Percentiles rank a stretch among this genome's conserved stretches.
These are phyloP conservation scores for Groenewaldozyma sp. DNA, from an alignment of 1,139 yeast genomes.

Conservation along the genomic window DNA sequence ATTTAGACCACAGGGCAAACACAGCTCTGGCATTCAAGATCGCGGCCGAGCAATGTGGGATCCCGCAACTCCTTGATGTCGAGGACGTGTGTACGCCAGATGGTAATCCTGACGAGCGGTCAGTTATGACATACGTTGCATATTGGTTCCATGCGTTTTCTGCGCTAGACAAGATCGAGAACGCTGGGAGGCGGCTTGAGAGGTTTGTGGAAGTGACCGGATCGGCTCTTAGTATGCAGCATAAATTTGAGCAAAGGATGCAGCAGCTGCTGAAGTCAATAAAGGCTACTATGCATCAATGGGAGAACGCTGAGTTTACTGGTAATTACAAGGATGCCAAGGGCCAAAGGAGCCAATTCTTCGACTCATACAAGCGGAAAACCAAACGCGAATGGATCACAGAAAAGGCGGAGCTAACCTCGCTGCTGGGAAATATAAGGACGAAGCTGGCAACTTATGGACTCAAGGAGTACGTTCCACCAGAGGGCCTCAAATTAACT, in stretches of 20 bases:
- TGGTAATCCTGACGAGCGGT: conserved; percentile 51
- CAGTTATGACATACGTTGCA: conserved; percentile 55
- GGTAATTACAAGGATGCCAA: conserved; percentile 30
- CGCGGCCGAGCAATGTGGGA: conserved; percentile 39
- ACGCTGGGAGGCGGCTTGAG: conserved; percentile 35
- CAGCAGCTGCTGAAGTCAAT: conserved; percentile 24
- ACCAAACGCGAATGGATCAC: conserved; percentile 33
- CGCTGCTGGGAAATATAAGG: conserved; percentile 32
- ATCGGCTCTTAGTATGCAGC: conserved; percentile 30
- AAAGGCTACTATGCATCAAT: conserved; percentile 15
- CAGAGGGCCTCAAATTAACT: conserved; percentile 24
- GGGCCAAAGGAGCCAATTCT: conserved; percentile 23
- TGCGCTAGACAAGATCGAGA: conserved; percentile 31
- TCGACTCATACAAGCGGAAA: conserved; percentile 24
- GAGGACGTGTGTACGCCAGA: conserved; percentile 35
- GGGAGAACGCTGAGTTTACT: conserved; percentile 23
- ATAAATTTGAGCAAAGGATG: conserved; percentile 30
- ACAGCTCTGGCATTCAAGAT: conserved; percentile 32
- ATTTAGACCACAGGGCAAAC: conserved; percentile 25
- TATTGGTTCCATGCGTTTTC: conserved; percentile 54
- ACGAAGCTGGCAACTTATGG: conserved; percentile 34
- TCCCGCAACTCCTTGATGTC: conserved; percentile 49
- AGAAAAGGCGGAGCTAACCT: conserved; percentile 32
- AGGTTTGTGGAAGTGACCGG: conserved; percentile 31
- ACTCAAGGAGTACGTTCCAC: conserved; percentile 31